Evolutionary conservation across 306 rosid species (phyloP), one percentile per base, ranked within the genome.

Genomic region (Ammopiptanthus mongolicus): DNA sequence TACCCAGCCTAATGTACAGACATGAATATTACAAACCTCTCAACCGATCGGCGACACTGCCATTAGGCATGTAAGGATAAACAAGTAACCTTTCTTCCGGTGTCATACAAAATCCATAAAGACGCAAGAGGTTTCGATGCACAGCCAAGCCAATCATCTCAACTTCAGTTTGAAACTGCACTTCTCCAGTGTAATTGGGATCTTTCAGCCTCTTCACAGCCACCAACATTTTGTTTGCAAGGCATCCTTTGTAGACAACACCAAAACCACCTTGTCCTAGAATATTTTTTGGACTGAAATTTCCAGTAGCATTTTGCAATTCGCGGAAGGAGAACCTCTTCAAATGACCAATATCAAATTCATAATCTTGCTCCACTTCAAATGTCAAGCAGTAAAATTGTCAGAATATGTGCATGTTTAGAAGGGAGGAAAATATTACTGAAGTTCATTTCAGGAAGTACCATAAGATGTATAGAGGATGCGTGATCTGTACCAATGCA

Each of bases 81-180:
- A 95, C 88, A 74, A 95, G 99, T 65, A 95, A 69, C 84, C 99
- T 92, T 88, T 92, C 99, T 14, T 92, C 83, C 0, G 96, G 52
- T 14, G 92, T 95, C 97, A 92, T 85, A 82, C 97, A 95, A 80
- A 91, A 95, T 15, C 97, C 99, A 80, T 84, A 87, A 53, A 95
- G 87, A 29, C 89, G 90, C 68, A 95, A 75, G 82, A 95, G 97
- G 77, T 95, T 92, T 18, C 99, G 88, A 71, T 95, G 97, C 82
- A 95, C 88, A 23, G 97, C 99, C 89, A 95, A 81, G 82, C 99
- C 99, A 65, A 95, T 95, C 97, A 92, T 87, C 86, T 92, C 97
- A 72, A 95, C 99, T 81, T 95, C 97, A 25, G 99, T 95, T 80
- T 95, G 99, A 83, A 95, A 95, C 87, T 92, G 99, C 76, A 95